These are phyloP conservation scores for Colletotrichum salicis DNA, from an alignment of 2,329 filamentous ascomycete genomes.

Conservation along the genomic window DNA sequence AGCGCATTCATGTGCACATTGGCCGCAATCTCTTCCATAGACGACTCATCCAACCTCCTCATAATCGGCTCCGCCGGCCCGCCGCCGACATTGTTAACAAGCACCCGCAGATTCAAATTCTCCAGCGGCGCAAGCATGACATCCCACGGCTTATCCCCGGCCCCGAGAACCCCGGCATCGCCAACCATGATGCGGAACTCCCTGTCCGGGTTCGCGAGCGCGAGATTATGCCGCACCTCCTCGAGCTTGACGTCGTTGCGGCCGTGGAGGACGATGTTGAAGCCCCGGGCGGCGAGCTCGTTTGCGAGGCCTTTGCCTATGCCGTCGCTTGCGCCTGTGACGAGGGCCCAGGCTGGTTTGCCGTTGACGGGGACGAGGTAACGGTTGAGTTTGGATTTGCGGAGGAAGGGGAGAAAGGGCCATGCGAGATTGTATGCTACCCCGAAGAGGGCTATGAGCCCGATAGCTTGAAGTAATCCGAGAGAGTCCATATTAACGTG, in stretches of 20 bases:
- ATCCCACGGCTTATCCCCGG: slow-evolving; percentile 11
- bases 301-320: slow-evolving; percentile 63
- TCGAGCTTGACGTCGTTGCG: slow-evolving; percentile 61
- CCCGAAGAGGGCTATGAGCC: slow-evolving; percentile 9
- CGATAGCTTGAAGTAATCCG: neutral
- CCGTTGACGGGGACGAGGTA: slow-evolving; percentile 38
- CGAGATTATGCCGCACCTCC: slow-evolving; percentile 51
- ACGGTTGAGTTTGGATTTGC: slow-evolving; percentile 33
- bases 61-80: slow-evolving; percentile 6
- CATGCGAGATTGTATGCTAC: slow-evolving; percentile 17
- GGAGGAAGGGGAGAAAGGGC: slow-evolving; percentile 25
- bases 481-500: slow-evolving; percentile 1
- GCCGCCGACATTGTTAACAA: slow-evolving; percentile 39
- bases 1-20: slow-evolving; percentile 29
- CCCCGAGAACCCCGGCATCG: slow-evolving; percentile 48
- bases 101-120: slow-evolving; percentile 37
- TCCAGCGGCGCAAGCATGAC: slow-evolving; percentile 30
- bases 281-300: slow-evolving; percentile 61
- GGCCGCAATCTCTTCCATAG: slow-evolving; percentile 14
- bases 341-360: slow-evolving; percentile 54
- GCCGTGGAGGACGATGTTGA: slow-evolving; percentile 69
- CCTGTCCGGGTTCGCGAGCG: slow-evolving; percentile 49
- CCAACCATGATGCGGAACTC: slow-evolving; percentile 54
- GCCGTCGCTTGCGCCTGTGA: slow-evolving; percentile 66
- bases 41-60: slow-evolving; percentile 20